A percentile compares a stretch with the other conserved stretches of the same genome.
These are phyloP conservation scores for Leccinum pellstonianum DNA, from an alignment of 768 basidiomycete species.

Conservation along the genomic window DNA sequence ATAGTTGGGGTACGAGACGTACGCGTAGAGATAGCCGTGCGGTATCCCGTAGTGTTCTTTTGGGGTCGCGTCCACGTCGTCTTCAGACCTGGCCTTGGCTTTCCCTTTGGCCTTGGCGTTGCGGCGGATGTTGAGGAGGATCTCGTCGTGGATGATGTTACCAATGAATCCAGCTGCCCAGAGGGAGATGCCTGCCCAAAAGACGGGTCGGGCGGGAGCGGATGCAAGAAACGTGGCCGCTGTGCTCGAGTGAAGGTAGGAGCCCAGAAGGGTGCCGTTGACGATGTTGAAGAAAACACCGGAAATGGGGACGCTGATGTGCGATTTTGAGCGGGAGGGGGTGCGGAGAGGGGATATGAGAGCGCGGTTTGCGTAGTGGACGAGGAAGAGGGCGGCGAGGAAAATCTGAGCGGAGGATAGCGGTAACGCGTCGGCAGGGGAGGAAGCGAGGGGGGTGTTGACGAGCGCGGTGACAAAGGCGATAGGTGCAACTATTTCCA, in stretches of 20 bases:
- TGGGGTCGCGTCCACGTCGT: slow-evolving; percentile 21
- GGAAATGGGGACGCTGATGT: slow-evolving; percentile 58
- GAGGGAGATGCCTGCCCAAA: slow-evolving; percentile 61
- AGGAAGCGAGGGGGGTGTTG: slow-evolving; percentile 46
- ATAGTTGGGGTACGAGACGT: slow-evolving; percentile 91
- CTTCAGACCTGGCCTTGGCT: slow-evolving; percentile 28
- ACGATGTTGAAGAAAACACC: slow-evolving; percentile 65
- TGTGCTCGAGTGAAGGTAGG: slow-evolving; percentile 62
- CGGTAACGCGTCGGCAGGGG: slow-evolving; percentile 27
- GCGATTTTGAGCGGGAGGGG: slow-evolving; percentile 73
- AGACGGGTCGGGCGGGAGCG: slow-evolving; percentile 39
- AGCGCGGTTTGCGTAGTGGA: slow-evolving; percentile 84
- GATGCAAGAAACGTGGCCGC: slow-evolving; percentile 44
- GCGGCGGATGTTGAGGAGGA: slow-evolving; percentile 79
- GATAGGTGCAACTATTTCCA: slow-evolving; percentile 69
- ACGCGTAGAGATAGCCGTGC: slow-evolving; percentile 69
- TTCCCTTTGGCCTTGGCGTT: slow-evolving; percentile 45
- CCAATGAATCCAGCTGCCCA: slow-evolving; percentile 75
- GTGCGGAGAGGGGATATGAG: slow-evolving; percentile 77
- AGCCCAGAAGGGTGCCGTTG: slow-evolving; percentile 71
- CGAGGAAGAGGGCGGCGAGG: slow-evolving; percentile 57
- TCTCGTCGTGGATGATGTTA: slow-evolving; percentile 88
- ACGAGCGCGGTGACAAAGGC: slow-evolving; percentile 51
- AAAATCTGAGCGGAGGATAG: slow-evolving; percentile 45
- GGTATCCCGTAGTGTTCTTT: slow-evolving; percentile 77